phyloP scores from a whole-genome alignment of 2,329 filamentous ascomycete species.

The Trichoderma gracile region DNA sequence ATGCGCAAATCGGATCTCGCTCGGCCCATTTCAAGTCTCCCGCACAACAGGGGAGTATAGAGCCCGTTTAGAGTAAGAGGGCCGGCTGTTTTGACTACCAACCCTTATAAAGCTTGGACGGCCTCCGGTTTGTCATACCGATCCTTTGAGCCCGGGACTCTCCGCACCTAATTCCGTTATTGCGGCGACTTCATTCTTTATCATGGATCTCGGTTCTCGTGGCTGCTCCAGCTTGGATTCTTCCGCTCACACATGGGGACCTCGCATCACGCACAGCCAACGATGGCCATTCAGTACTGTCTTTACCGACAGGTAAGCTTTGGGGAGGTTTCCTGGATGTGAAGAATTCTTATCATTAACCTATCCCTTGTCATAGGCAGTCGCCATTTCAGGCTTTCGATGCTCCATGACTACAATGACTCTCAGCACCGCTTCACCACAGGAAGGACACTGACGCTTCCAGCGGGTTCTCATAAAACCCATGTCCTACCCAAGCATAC shows the following conservation, averaged over 20 bases:
- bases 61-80: neutral
- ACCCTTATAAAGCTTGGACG: neutral
- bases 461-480: neutral
- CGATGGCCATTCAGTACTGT: neutral
- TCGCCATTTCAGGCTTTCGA: neutral
- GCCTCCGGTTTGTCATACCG: conserved; percentile 6
- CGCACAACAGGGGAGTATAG: neutral
- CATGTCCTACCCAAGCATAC: conserved; percentile 10
- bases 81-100: too few relatives aligned
- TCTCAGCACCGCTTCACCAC: neutral
- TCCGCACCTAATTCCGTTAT: neutral
- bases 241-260: neutral
- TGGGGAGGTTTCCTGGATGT: neutral
- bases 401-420: neutral
- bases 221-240: neutral
- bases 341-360: conserved; percentile 7
- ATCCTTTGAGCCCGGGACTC: neutral
- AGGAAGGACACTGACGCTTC: neutral
- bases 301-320: neutral
- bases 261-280: neutral
- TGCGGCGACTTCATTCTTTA: neutral
- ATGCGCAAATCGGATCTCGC: conserved; percentile 18
- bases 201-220: neutral
- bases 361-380: neutral
- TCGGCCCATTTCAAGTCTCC: neutral